These are phyloP conservation scores for Triglochin maritima DNA, from an alignment of 106 monocot genomes.

Conservation along the genomic window DNA sequence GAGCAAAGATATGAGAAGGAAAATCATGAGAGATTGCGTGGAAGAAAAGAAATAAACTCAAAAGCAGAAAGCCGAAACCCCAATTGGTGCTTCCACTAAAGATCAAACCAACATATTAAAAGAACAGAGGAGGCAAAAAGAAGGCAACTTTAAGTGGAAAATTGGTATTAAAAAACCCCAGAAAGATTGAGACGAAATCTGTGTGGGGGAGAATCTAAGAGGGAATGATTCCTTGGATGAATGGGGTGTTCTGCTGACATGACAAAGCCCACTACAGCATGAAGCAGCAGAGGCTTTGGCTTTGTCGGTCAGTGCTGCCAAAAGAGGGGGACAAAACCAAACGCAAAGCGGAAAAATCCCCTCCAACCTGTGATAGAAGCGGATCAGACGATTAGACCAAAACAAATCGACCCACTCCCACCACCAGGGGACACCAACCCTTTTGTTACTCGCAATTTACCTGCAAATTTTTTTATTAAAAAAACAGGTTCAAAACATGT, in stretches of 20 bases:
- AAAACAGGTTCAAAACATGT: background rate
- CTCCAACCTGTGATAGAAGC: background rate
- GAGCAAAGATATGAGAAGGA: slow-evolving; percentile 42
- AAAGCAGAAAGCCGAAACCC: background rate
- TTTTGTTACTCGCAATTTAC: background rate
- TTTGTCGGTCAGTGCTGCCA: slow-evolving; percentile 2
- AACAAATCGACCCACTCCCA: background rate
- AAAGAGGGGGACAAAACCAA: slow-evolving; percentile 1
- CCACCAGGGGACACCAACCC: background rate
- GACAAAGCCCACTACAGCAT: slow-evolving; percentile 1
- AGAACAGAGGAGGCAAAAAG: background rate
- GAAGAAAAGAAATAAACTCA: background rate
- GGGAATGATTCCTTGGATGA: background rate
- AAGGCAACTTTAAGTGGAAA: background rate
- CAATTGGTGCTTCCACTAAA: background rate
- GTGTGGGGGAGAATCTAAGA: background rate
- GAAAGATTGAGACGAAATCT: background rate
- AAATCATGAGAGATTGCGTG: slow-evolving; percentile 23
- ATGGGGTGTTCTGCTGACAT: background rate
- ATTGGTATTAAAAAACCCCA: background rate
- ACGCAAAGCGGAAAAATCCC: background rate
- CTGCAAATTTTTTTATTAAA: background rate
- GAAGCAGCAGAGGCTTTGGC: slow-evolving; percentile 1
- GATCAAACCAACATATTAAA: background rate
- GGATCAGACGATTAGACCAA: background rate